These are phyloP conservation scores for Allomyces macrogynus DNA, from an alignment of 192 early-diverging fungal species.

Conservation along the genomic window DNA sequence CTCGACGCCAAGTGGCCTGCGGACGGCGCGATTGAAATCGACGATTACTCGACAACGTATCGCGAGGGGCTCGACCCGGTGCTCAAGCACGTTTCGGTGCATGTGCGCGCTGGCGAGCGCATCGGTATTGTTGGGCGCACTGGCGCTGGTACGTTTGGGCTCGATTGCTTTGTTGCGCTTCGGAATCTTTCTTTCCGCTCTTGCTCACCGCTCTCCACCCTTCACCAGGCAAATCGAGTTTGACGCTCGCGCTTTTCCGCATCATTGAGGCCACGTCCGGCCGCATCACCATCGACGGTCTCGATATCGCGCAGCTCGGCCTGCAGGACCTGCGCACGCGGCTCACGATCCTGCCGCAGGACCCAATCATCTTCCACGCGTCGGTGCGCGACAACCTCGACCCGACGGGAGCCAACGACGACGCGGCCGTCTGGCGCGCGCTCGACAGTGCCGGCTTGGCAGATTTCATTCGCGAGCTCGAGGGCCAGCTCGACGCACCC, in stretches of 20 bases:
- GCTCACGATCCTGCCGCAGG: slow-evolving; percentile 4
- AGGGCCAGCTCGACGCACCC: background rate
- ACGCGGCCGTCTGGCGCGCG: slow-evolving; percentile 5
- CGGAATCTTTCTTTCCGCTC: background rate
- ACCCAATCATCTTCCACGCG: slow-evolving; percentile 4
- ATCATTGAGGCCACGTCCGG: slow-evolving; percentile 14
- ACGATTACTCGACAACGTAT: slow-evolving; percentile 18
- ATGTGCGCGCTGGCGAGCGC: slow-evolving; percentile 10
- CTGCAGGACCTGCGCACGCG: slow-evolving; percentile 5
- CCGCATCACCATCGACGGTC: slow-evolving; percentile 6
- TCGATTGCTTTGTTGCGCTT: background rate
- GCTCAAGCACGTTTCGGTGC: slow-evolving; percentile 14
- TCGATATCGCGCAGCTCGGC: background rate
- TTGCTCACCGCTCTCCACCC: too few species aligned
- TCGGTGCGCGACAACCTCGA: slow-evolving; percentile 8
- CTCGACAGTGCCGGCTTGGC: too few species aligned
- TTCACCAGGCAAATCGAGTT: slow-evolving; percentile 2
- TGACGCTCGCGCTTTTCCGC: slow-evolving; percentile 12
- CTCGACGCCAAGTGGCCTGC: slow-evolving; percentile 14
- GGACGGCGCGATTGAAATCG: slow-evolving; percentile 16
- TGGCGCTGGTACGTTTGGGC: background rate
- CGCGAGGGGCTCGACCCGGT: slow-evolving; percentile 15
- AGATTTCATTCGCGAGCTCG: background rate
- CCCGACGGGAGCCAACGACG: slow-evolving; percentile 5
- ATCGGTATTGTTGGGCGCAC: slow-evolving; percentile 36